phyloP scores from a whole-genome alignment of 805 yeast species.

The Ogataea thermomethanolica region DNA sequence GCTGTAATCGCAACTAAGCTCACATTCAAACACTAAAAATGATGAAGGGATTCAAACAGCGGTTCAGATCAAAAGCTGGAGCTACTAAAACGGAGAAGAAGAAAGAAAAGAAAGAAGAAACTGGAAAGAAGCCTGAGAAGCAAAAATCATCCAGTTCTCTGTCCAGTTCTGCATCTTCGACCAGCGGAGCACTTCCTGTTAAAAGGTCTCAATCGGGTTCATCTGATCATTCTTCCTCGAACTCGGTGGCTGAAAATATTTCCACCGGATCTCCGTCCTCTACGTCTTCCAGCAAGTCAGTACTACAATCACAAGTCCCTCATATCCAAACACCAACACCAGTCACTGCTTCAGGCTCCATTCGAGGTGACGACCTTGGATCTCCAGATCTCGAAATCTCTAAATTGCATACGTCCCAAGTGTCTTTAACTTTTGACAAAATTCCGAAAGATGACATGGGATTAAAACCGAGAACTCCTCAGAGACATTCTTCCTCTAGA shows the following conservation, averaged over 20 bases:
- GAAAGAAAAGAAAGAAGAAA: conserved; percentile 38
- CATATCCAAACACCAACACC: conserved; percentile 13
- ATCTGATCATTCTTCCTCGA: conserved; percentile 18
- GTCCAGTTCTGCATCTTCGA: conserved; percentile 11
- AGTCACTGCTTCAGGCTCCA: conserved; percentile 3
- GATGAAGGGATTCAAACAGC: conserved; percentile 74
- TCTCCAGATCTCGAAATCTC: conserved; percentile 28
- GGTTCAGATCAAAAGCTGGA: conserved; percentile 40
- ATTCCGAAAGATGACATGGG: conserved; percentile 69
- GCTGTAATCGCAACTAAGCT: conserved; percentile 7
- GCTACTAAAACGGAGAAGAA: conserved; percentile 37
- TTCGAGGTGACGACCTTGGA: conserved; percentile 11
- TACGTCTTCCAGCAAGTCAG: conserved; percentile 21
- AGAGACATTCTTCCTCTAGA: conserved; percentile 87
- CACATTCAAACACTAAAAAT: conserved; percentile 34
- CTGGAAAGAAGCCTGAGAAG: conserved; percentile 23
- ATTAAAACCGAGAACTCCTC: conserved; percentile 66
- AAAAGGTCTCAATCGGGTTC: conserved; percentile 17
- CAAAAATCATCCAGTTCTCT: conserved; percentile 11
- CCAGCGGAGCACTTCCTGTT: conserved; percentile 12
- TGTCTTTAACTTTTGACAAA: conserved; percentile 29
- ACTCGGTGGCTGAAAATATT: conserved; percentile 17
- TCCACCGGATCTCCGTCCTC: conserved; percentile 20
- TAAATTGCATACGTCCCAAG: conserved; percentile 30
- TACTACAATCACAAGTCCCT: conserved; percentile 13